These are phyloP conservation scores for Gossypium gossypioides DNA, from an alignment of 441 rosid genomes.

Conservation along the genomic window DNA sequence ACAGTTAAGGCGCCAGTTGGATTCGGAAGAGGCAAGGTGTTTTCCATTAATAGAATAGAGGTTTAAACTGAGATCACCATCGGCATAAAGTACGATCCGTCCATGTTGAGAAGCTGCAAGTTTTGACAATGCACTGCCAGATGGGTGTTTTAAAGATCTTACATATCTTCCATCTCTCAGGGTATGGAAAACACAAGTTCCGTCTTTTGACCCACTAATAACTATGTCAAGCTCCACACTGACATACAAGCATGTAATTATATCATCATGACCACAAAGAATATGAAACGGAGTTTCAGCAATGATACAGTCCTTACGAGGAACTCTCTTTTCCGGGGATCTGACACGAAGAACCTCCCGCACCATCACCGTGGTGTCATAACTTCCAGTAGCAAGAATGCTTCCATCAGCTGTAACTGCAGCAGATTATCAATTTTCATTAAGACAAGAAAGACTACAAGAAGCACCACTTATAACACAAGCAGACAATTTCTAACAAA, in stretches of 20 bases:
- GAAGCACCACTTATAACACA: neutral
- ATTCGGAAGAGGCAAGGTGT: conserved; percentile 80
- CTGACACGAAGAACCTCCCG: conserved; percentile 65
- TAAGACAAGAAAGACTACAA: conserved; percentile 5
- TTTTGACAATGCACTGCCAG: conserved; percentile 76
- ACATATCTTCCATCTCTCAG: conserved; percentile 83
- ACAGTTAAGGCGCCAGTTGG: conserved; percentile 87
- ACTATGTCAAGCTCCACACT: conserved; percentile 92
- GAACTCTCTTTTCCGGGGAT: conserved; percentile 54
- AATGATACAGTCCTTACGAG: conserved; percentile 63
- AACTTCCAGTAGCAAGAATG: conserved; percentile 93
- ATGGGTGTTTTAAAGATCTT: conserved; percentile 80
- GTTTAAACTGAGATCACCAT: conserved; percentile 84
- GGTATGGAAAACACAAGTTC: conserved; percentile 89
- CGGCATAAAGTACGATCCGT: conserved; percentile 66
- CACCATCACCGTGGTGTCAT: conserved; percentile 96
- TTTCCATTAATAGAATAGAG: conserved; percentile 93
- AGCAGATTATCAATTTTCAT: conserved; percentile 23
- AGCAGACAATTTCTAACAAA: too few species aligned
- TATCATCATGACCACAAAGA: conserved; percentile 90
- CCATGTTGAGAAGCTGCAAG: conserved; percentile 86
- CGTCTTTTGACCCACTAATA: conserved; percentile 97
- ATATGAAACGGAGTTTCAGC: conserved; percentile 88
- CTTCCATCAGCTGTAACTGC: conserved; percentile 82
- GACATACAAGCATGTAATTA: conserved; percentile 76